phyloP scores from a whole-genome alignment of 2,329 filamentous ascomycete genomes.

The Ambrosiella xylebori region DNA sequence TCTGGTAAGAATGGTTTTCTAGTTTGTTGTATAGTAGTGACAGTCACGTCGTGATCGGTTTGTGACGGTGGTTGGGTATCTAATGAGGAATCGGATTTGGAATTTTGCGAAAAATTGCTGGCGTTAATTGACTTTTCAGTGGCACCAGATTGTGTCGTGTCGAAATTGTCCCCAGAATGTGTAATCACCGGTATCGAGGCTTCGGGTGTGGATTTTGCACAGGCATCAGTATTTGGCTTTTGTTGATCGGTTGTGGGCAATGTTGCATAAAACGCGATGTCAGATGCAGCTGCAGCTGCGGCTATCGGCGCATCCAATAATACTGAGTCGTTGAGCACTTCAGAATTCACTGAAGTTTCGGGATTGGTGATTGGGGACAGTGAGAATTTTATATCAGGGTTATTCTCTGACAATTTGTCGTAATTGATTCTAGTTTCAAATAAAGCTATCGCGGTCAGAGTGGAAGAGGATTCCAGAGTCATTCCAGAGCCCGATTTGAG shows the following conservation, averaged over 20 bases:
- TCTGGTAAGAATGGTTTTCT: not conserved
- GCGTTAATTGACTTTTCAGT: not conserved
- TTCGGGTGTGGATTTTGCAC: not conserved
- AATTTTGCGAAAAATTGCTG: not conserved
- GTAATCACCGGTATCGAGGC: conserved; percentile 2
- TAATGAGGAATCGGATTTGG: not conserved
- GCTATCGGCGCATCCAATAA: not conserved
- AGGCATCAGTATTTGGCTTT: not conserved
- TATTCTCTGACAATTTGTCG: not conserved
- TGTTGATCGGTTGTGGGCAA: not conserved
- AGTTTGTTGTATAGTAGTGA: not conserved
- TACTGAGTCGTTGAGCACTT: not conserved
- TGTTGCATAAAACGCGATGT: not conserved
- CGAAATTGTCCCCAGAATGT: not conserved
- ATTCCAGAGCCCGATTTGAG: not conserved
- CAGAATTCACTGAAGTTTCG: no score
- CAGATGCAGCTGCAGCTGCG: not conserved
- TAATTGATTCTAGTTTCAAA: not conserved
- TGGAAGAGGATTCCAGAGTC: not conserved
- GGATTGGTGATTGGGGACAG: no score
- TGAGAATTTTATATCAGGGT: no score
- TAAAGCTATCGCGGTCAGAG: not conserved
- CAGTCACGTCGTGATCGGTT: not conserved
- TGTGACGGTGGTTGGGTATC: not conserved
- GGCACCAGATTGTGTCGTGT: not conserved